Conservation (phyloP, 2,329 filamentous ascomycete genomes). For the Aspergillus vadensis region DNA sequence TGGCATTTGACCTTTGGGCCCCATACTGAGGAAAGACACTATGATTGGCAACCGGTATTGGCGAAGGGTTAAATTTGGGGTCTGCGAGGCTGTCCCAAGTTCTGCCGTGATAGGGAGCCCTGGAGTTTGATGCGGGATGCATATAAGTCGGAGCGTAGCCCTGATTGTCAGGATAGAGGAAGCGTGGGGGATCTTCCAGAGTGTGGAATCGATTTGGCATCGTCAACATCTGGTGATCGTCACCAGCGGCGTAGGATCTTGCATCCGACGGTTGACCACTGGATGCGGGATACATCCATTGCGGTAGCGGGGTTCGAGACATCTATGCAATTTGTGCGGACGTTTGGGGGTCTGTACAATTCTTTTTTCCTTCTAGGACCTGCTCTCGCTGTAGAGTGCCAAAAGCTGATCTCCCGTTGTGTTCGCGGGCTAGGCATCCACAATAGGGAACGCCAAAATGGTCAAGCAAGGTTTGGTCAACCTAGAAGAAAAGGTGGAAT, state of each 20-base stretch:
- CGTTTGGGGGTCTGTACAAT: background rate
- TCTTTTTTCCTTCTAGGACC: background rate
- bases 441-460: constrained; percentile 14
- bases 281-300: constrained; percentile 30
- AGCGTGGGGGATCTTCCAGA: constrained; percentile 29
- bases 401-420: background rate
- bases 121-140: constrained; percentile 16
- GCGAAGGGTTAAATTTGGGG: constrained; percentile 26
- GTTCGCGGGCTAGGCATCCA: constrained; percentile 20
- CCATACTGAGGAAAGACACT: constrained; percentile 21
- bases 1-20: constrained; percentile 21
- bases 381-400: background rate
- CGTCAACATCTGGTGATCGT: constrained; percentile 17
- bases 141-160: constrained; percentile 23
- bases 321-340: constrained; percentile 28
- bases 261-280: constrained; percentile 26
- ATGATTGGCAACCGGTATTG: constrained; percentile 24
- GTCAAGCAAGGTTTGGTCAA: constrained; percentile 10
- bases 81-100: constrained; percentile 22
- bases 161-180: constrained; percentile 21
- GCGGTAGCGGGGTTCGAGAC: constrained; percentile 33
- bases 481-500: constrained; percentile 18
- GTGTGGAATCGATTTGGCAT: constrained; percentile 22
- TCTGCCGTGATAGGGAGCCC: constrained; percentile 21
- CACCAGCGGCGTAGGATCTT: constrained; percentile 17